Conservation (phyloP, 2,329 filamentous ascomycete species). For the Fusarium goolgardi region DNA sequence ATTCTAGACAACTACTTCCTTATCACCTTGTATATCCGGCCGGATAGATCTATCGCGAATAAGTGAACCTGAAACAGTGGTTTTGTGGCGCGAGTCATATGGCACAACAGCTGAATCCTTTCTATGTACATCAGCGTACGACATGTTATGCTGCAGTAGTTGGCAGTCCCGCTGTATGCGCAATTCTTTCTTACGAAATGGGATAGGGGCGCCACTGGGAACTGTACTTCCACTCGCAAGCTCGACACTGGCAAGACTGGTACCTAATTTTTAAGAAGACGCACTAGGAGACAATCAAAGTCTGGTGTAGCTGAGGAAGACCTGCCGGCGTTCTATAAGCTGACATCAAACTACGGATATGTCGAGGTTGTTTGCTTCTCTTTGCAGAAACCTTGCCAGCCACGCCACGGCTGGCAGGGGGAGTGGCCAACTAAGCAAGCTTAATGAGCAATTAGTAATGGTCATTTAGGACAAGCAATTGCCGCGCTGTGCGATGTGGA, state of each 20-base stretch:
- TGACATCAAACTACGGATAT: background rate
- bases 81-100: background rate
- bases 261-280: background rate
- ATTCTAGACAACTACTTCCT: background rate
- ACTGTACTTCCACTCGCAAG: background rate
- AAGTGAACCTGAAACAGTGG: slow-evolving; percentile 22
- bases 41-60: slow-evolving; percentile 1
- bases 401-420: background rate
- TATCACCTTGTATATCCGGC: background rate
- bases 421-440: background rate
- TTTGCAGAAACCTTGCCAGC: slow-evolving; percentile 15
- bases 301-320: no score
- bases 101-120: slow-evolving; percentile 1
- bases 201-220: background rate
- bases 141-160: slow-evolving; percentile 10
- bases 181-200: background rate
- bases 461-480: slow-evolving; percentile 19
- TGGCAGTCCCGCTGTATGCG: background rate
- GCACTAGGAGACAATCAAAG: background rate
- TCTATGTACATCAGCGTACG: slow-evolving; percentile 8
- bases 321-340: background rate
- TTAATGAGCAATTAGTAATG: background rate
- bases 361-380: slow-evolving; percentile 26
- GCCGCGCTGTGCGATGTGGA: slow-evolving; percentile 37
- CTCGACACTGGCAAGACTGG: background rate